These are phyloP conservation scores for Ettlia oleoabundans DNA, from an alignment of 139 green algal genomes.

Conservation along the genomic window DNA sequence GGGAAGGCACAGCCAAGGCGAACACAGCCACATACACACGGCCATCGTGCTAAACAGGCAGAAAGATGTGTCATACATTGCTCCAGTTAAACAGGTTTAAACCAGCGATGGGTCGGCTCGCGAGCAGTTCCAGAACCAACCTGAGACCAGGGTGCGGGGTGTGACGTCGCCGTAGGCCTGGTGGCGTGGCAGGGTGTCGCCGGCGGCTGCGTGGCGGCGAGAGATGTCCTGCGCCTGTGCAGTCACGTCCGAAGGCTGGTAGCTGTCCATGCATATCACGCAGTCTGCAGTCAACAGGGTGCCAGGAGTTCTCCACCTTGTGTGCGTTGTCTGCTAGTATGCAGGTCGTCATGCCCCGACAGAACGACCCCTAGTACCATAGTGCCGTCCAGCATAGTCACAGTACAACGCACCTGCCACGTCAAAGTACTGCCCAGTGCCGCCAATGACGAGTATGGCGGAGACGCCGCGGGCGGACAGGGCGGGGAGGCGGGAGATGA, in stretches of 20 bases:
- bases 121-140: neutral
- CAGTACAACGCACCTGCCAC: conserved; percentile 34
- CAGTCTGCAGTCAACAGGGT: neutral
- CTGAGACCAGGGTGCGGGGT: neutral
- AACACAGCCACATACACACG: too few species aligned
- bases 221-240: conserved; percentile 48
- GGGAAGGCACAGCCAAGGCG: too few species aligned
- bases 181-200: neutral
- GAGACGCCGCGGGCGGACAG: conserved; percentile 47
- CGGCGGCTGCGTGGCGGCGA: conserved; percentile 14
- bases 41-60: too few species aligned
- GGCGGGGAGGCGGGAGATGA: conserved; percentile 55
- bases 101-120: too few species aligned
- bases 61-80: too few species aligned
- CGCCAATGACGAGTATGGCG: conserved; percentile 67
- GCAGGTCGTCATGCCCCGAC: too few species aligned
- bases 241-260: conserved; percentile 56
- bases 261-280: conserved; percentile 68
- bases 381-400: too few species aligned
- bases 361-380: too few species aligned
- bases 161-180: conserved; percentile 17
- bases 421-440: conserved; percentile 74
- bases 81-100: too few species aligned
- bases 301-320: too few species aligned
- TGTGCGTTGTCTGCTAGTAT: too few species aligned